Base-by-base conservation (phyloP, 2,329 filamentous ascomycete genomes). In the Fusarium pseudograminearum region DNA sequence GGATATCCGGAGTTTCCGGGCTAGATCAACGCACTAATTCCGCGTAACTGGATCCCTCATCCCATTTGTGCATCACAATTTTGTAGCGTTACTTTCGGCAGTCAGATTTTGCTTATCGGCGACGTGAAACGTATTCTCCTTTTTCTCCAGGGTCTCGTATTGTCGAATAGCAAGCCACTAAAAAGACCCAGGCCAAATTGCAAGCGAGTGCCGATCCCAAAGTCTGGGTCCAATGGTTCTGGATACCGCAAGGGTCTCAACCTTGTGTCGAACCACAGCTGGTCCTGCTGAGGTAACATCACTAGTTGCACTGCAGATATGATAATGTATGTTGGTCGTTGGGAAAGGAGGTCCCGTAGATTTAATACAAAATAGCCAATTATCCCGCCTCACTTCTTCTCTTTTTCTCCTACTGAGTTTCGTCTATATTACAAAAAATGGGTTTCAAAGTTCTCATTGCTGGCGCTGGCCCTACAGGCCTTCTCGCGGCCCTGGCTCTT, bases 361-460 rank as follows among this genome's bases (percentile, higher is more conserved):
- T 15, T 15, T 33, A 38, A 28, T 47, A 54, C 26, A 61, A 40
- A 54, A 47, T 18, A 8, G 16, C 4, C 18, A 5, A 15, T 14
- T 14, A 14, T n/a, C 14, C 11, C 44, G 15, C n/a, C 14, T 40
- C 28, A 12, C 38, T 16, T 22, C 7, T 26, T 22, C 28, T 38
- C 7, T 40, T 20, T 16, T 20, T 7, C 38, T 44, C n/a, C 15
- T 28, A 28, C 26, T 28, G 26, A 28, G 24, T 44, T 45, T 24
- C n/a, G 8, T 31, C 31, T 12, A 30, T 7, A 12, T 12, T 11
- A 10, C 7, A 11, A 1, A 34, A 36, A 34, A 68, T 68, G 65
- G 40, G 24, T 6, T 68, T 68, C 26, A 68, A 59, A 18, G 64
- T 64, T 1, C 58, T 68, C 22, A 68, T 68, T 4, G 46, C 59